Evolutionary conservation across 805 yeast genomes (phyloP), one percentile per base, ranked within the genome.

Genomic region (Monosporozyma servazzii): DNA sequence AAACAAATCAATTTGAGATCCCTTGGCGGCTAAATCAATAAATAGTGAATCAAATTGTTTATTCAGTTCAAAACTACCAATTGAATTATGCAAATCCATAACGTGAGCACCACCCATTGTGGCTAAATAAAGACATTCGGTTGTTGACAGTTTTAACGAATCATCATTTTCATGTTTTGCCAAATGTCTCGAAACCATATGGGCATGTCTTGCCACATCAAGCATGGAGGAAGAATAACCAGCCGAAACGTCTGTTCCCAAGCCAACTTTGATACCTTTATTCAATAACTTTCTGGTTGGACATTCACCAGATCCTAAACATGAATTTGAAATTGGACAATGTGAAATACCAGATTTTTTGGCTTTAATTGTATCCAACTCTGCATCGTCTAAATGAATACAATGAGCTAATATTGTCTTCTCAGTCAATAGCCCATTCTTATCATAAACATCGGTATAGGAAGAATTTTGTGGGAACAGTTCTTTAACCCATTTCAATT

Each of bases 71-170:
- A 93, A 90, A 23, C 81, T 73, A 0, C 98, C 98, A 2, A 87
- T 62, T 42, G 65, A 62, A 36, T 75, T 64, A 1, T 71, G 77
- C 63, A 88, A 62, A 7, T 79, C 79, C 39, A 86, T 75, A 6
- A 88, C 87, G 45, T 74, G 70, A 1, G 99, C 96, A 27, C 98
- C 98, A 30, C 97, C 98, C 55, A 80, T 69, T 1, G 99, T 91
- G 0, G 90, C 91, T 66, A 91, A 73, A 64, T 77, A 88, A 17
- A 91, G 68, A 1, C 82, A 91, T 52, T 93, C 96, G 11, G 74
- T 74, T 0, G 86, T 77, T 2, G 82, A 69, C 40, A 90, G 68
- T 60, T 81, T 82, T 39, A 53, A 54, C 9, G 48, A 45, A 42
- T 55, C 56, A 30, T 74, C 68, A 9, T 69, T 68, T 7, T 76